A percentile compares a stretch with the other conserved stretches of the same genome.
Conservation (phyloP, 768 basidiomycete species). For the Auriscalpium orientale region DNA sequence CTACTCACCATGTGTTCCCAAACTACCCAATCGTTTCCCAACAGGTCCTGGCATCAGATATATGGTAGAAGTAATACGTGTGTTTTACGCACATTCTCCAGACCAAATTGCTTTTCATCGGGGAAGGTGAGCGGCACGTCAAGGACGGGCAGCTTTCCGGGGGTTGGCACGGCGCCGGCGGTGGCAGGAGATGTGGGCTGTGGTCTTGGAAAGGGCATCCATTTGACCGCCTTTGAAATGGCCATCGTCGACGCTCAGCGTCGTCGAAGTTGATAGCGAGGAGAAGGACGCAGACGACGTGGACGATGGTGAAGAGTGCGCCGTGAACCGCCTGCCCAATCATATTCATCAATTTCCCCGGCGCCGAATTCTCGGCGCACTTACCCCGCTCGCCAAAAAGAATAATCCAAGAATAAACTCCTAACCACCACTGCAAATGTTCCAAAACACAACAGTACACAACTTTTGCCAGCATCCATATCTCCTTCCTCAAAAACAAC, state of each 20-base stretch:
- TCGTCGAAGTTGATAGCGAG: background rate
- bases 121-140: conserved; percentile 36
- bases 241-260: conserved; percentile 5
- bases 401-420: too few species aligned
- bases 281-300: background rate
- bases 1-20: conserved; percentile 85
- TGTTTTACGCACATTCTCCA: conserved; percentile 77
- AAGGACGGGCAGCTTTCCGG: background rate
- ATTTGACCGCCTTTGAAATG: conserved; percentile 14
- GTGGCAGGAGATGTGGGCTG: conserved; percentile 4
- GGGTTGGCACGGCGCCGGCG: background rate
- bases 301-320: background rate
- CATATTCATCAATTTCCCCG: background rate
- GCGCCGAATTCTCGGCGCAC: background rate
- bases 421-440: too few species aligned
- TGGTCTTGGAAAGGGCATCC: conserved; percentile 11
- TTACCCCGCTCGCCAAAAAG: too few species aligned
- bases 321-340: background rate
- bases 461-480: too few species aligned
- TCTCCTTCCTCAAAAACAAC: too few species aligned
- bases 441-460: too few species aligned
- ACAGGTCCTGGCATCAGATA: background rate
- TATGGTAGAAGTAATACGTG: conserved; percentile 1
- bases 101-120: conserved; percentile 86
- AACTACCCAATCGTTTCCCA: conserved; percentile 69